Conservation (phyloP, 352 stramenopile species). For the Pythium oligandrum region DNA sequence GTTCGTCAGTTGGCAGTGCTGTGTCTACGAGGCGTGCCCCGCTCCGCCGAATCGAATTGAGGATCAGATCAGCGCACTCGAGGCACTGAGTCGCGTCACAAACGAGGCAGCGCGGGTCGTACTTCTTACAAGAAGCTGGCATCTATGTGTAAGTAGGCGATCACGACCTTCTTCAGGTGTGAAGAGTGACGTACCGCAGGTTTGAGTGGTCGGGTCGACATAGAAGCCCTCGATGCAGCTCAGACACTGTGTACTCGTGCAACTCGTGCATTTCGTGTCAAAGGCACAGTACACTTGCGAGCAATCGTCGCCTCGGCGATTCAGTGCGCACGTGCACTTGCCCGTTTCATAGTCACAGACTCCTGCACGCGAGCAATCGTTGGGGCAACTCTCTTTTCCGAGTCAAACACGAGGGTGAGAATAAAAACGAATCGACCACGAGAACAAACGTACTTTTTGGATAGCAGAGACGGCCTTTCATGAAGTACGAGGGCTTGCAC, state of each 20-base stretch:
- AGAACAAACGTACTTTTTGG: constrained; percentile 67
- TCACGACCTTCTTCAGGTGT: neutral
- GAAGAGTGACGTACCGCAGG: constrained; percentile 47
- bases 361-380: constrained; percentile 86
- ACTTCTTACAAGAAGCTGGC: constrained; percentile 71
- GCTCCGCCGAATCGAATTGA: constrained; percentile 90
- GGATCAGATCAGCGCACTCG: constrained; percentile 85
- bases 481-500: constrained; percentile 88
- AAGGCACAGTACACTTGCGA: constrained; percentile 63
- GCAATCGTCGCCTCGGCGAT: constrained; percentile 80
- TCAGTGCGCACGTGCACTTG: constrained; percentile 67
- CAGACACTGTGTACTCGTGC: constrained; percentile 73
- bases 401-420: neutral
- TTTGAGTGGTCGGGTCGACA: constrained; percentile 53
- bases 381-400: constrained; percentile 66
- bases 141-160: constrained; percentile 1
- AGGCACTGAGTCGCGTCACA: constrained; percentile 80
- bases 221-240: constrained; percentile 87
- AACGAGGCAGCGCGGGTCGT: constrained; percentile 89
- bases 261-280: constrained; percentile 85
- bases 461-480: constrained; percentile 81
- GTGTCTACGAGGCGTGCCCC: constrained; percentile 65
- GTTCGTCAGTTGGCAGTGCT: constrained; percentile 86
- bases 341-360: constrained; percentile 89
- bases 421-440: neutral